Conservation (phyloP, 1,139 yeast species). For the Saccharomycopsis phalli region DNA sequence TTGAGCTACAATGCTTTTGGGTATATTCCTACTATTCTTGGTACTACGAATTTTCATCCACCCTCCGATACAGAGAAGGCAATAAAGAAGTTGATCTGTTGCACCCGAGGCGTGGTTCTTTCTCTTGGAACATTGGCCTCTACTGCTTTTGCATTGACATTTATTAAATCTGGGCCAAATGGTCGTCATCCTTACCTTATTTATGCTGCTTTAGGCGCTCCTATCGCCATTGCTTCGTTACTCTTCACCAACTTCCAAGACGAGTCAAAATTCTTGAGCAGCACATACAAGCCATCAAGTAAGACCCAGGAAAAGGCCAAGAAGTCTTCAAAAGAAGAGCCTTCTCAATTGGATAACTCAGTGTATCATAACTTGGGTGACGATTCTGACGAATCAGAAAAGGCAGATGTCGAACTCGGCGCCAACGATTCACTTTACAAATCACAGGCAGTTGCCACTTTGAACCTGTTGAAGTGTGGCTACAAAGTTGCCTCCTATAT, state of each 20-base stretch:
- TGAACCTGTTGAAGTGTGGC: conserved; percentile 11
- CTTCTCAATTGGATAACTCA: conserved; percentile 20
- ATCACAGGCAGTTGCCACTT: conserved; percentile 5
- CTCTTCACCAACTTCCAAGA: conserved; percentile 9
- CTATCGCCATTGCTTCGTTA: conserved; percentile 14
- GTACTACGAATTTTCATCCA: conserved; percentile 1
- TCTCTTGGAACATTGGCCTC: conserved; percentile 17
- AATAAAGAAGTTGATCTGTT: conserved; percentile 3
- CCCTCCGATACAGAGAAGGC: conserved; percentile 8
- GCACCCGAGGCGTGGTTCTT: conserved; percentile 7
- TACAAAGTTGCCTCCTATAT: conserved; percentile 12
- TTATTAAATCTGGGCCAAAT: conserved; percentile 18
- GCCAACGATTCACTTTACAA: conserved; percentile 10
- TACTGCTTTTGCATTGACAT: conserved; percentile 15
- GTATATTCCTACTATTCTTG: conserved; percentile 7
- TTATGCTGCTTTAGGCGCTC: conserved; percentile 19
- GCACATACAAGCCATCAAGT: background rate
- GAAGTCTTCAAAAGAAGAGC: conserved; percentile 15
- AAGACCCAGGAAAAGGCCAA: conserved; percentile 2
- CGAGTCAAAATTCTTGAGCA: conserved; percentile 11
- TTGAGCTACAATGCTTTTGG: conserved; percentile 14
- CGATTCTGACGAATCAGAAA: conserved; percentile 13
- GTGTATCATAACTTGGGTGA: conserved; percentile 18
- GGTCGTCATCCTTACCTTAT: conserved; percentile 20
- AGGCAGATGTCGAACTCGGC: conserved; percentile 9